Conservation (phyloP, 2,329 filamentous ascomycete genomes). For the Apiospora phragmitis region DNA sequence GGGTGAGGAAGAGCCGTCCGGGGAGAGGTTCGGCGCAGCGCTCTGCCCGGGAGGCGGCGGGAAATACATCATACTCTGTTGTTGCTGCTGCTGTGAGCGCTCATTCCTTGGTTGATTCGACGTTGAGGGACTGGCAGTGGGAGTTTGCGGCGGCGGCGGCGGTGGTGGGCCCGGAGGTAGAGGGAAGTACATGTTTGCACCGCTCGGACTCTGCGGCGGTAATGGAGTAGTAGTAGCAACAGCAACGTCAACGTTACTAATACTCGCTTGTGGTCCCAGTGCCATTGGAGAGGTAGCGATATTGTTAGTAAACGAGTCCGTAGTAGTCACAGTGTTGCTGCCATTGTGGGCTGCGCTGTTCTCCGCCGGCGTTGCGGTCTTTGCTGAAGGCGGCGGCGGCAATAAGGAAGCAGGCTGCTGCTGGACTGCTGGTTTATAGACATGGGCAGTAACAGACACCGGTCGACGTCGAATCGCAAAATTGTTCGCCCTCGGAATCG, state of each 20-base stretch:
- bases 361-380: not conserved
- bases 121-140: not conserved
- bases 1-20: not conserved
- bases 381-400: not conserved
- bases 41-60: not conserved
- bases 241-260: not conserved
- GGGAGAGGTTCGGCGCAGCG: not conserved
- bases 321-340: not conserved
- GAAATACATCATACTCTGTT: not conserved
- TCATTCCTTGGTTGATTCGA: not conserved
- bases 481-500: not conserved
- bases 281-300: not conserved
- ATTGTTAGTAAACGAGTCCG: not conserved
- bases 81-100: not conserved
- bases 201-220: not conserved
- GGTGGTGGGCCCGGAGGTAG: not conserved
- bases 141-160: not conserved
- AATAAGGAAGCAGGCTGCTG: not conserved
- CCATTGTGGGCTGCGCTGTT: not conserved
- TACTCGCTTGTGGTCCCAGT: not conserved
- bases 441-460: not conserved
- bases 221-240: not conserved
- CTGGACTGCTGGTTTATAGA: not conserved
- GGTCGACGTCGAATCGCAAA: conserved; percentile 1
- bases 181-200: not conserved